Evolutionary conservation across 2,329 filamentous ascomycete species (phyloP).

Genomic region (Cladosporium cucumerinum): DNA sequence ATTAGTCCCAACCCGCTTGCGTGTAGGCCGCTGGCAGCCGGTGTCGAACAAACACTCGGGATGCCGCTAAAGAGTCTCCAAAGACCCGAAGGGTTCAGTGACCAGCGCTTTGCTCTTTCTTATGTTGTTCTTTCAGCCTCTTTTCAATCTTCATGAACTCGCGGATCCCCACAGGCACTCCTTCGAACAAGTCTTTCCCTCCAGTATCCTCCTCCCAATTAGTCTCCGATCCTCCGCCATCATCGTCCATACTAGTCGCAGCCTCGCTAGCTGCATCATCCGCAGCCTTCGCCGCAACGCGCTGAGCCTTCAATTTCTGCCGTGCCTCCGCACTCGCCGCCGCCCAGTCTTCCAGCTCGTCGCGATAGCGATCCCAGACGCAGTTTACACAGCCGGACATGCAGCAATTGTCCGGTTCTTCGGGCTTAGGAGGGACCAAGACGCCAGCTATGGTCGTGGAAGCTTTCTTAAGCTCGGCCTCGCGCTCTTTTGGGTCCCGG

Average conservation of each 20-base stretch:
- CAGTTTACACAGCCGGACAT: slow-evolving; percentile 99
- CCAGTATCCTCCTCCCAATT: slow-evolving; percentile 54
- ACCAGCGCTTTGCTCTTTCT: slow-evolving; percentile 4
- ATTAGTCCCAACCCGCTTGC: too few relatives aligned
- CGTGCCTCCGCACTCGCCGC: slow-evolving; percentile 62
- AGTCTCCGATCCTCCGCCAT: slow-evolving; percentile 70
- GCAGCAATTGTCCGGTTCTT: slow-evolving; percentile 96
- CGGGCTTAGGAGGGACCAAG: slow-evolving; percentile 74
- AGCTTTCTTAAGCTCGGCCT: slow-evolving; percentile 54
- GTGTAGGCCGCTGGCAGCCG: too few relatives aligned
- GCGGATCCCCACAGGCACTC: slow-evolving; percentile 84
- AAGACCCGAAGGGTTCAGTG: background rate
- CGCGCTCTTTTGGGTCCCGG: slow-evolving; percentile 50
- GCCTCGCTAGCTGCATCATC: slow-evolving; percentile 37
- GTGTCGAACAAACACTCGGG: background rate
- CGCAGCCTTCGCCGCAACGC: slow-evolving; percentile 27
- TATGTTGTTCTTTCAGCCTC: slow-evolving; percentile 72
- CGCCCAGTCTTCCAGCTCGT: slow-evolving; percentile 90
- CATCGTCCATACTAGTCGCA: slow-evolving; percentile 69
- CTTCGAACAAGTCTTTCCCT: slow-evolving; percentile 68
- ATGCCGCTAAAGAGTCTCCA: background rate
- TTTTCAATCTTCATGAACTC: slow-evolving; percentile 99
- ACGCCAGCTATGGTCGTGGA: slow-evolving; percentile 69
- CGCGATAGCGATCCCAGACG: slow-evolving; percentile 88
- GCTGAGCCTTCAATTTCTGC: slow-evolving; percentile 33